A percentile compares a stretch with the other conserved stretches of the same genome.
Conservation (phyloP, 768 basidiomycete species). For the Tylopilus sp. region DNA sequence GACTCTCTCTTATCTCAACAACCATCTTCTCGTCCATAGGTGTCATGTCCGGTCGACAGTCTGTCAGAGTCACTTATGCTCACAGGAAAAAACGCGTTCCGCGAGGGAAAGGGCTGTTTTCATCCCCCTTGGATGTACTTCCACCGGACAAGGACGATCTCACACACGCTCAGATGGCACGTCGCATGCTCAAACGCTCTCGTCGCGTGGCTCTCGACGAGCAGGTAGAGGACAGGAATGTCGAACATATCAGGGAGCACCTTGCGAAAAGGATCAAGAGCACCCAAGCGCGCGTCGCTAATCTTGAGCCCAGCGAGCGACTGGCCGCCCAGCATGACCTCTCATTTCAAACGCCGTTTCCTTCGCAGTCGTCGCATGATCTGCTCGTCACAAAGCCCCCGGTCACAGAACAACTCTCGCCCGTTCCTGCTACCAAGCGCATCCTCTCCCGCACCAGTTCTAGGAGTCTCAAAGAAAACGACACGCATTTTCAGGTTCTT, state of each 20-base stretch:
- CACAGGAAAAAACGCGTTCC: slow-evolving; percentile 28
- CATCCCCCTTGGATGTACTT: slow-evolving; percentile 30
- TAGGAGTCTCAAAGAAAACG: slow-evolving; percentile 40
- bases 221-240: slow-evolving; percentile 19
- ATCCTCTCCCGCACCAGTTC: slow-evolving; percentile 38
- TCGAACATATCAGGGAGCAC: slow-evolving; percentile 19
- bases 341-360: slow-evolving; percentile 29
- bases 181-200: slow-evolving; percentile 46
- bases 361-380: slow-evolving; percentile 21
- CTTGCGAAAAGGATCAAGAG: slow-evolving; percentile 35
- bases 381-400: slow-evolving; percentile 20
- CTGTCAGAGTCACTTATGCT: slow-evolving; percentile 30
- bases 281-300: slow-evolving; percentile 12
- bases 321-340: slow-evolving; percentile 13
- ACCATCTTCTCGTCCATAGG: neutral
- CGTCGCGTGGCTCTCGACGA: slow-evolving; percentile 33
- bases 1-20: neutral
- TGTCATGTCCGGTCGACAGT: slow-evolving; percentile 15
- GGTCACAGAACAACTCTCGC: slow-evolving; percentile 39
- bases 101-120: slow-evolving; percentile 9
- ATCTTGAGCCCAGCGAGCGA: neutral
- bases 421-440: slow-evolving; percentile 37
- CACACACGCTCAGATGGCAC: slow-evolving; percentile 39
- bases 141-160: slow-evolving; percentile 30
- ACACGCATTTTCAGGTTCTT: slow-evolving; percentile 23